Evolutionary conservation across 345 rosid genomes (phyloP), one percentile per base, ranked within the genome.

Genomic region (Fremontodendron californicum): DNA sequence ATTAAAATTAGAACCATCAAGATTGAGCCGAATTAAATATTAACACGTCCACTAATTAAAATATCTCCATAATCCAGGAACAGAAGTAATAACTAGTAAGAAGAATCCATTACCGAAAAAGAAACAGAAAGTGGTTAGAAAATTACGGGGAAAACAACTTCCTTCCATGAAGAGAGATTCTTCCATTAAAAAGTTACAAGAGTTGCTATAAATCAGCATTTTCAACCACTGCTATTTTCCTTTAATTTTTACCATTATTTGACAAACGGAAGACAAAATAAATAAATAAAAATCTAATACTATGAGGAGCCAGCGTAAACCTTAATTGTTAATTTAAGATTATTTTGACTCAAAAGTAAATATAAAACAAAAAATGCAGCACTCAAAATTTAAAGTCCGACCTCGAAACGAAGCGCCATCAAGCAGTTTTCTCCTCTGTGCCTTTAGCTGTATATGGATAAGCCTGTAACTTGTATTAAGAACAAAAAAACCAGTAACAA

Each of bases 361-460:
- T 11, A 25, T 5, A 65, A 49, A 60, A 58, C 2, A 23, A 12
- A 61, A 52, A 3, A 23, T 13, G 60, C 69, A 61, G 25, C 46
- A 7, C 0, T 21, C 3, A n/a, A 79, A 66, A 13, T 49, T 39
- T 16, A 66, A 60, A 31, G 75, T 39, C 77, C 13, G 54, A 82
- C 85, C 81, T 84, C 87, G 29, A 82, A 84, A 48, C 81, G 85
- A 60, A 84, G 87, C 78, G 87, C 87, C 87, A 79, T 79, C 43
- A 27, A 21, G 60, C 42, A 68, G 54, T 8, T 42, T 75, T 33
- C 60, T 18, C 48, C 71, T 25, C 25, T n/a, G 10, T 10, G 29
- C 31, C 54, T 77, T 21, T 29, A 54, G 52, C 65, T 43, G 31
- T 33, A 45, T 29, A 79, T 55, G 37, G 3, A 6, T 13, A 35